Conservation (phyloP, 1,284 basidiomycete genomes). For the Fomitopsis betulina region DNA sequence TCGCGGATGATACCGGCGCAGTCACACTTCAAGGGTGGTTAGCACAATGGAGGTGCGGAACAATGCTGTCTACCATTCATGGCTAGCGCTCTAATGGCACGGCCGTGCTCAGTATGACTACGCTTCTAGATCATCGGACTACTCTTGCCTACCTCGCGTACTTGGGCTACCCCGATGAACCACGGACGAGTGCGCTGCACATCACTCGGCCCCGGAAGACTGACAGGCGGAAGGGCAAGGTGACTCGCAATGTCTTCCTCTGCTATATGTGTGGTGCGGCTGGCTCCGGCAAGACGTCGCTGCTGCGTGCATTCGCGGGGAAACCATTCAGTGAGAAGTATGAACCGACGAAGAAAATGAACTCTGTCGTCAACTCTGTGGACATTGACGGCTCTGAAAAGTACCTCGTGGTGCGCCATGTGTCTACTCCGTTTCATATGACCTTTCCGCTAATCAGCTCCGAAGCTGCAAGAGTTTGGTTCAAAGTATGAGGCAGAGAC, state of each 20-base stretch:
- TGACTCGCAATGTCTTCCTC: slow-evolving; percentile 85
- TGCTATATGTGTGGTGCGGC: slow-evolving; percentile 95
- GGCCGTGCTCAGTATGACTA: slow-evolving; percentile 77
- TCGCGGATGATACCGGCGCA: slow-evolving; percentile 85
- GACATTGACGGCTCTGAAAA: slow-evolving; percentile 95
- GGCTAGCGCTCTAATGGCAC: background rate
- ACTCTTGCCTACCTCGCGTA: slow-evolving; percentile 97
- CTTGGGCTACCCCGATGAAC: slow-evolving; percentile 76
- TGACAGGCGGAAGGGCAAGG: slow-evolving; percentile 85
- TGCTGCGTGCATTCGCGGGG: slow-evolving; percentile 83
- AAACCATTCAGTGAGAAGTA: slow-evolving; percentile 72
- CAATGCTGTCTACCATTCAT: background rate
- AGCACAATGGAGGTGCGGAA: slow-evolving; percentile 92
- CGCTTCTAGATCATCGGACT: slow-evolving; percentile 86
- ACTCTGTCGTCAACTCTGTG: slow-evolving; percentile 92
- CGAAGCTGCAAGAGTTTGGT: slow-evolving; percentile 93
- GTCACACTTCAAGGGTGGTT: slow-evolving; percentile 97
- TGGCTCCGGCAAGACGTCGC: slow-evolving; percentile 91
- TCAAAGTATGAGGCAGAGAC: slow-evolving; percentile 92
- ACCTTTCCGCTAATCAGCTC: background rate
- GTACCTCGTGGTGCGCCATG: slow-evolving; percentile 81
- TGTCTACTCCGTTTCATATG: background rate
- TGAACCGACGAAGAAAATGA: slow-evolving; percentile 85
- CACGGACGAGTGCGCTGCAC: slow-evolving; percentile 76
- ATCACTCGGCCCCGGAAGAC: slow-evolving; percentile 80